Evolutionary conservation across 2,329 filamentous ascomycete genomes (phyloP), one percentile per base, ranked within the genome.

Genomic region (Aspergillus quadricinctus): DNA sequence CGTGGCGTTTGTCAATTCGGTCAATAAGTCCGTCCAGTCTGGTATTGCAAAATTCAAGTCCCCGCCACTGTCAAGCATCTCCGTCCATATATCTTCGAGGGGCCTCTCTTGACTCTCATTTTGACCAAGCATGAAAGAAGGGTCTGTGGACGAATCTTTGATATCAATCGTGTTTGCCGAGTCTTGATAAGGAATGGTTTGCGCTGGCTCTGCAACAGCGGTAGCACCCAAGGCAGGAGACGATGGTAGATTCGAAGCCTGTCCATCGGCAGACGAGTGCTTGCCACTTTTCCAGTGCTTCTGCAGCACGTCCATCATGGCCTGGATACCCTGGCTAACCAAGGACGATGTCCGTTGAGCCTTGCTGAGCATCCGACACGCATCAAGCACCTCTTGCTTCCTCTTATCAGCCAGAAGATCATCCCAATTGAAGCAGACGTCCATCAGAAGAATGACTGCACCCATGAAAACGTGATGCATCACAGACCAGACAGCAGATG

Each of bases 381-480:
- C 73, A 17, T 69, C 69, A 1, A 71, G 59, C 1, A 77, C 72
- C 49, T 77, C 75, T 27, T 70, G 58, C 35, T 69, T 69, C 5
- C 73, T 63, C 11, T 65, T 69, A 5, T 72, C 69, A 1, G 68
- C 72, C 0, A 72, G 55, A 1, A 72, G 67, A 45, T 75, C 71
- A 49, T 71, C 70, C 60, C 68, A 70, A 46, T 76, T 76, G 58
- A 75, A 73, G 55, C 73, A 76, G 0, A 73, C 65, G 40, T 77
- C 75, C 56, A 76, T 72, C 4, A 76, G 57, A 10, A 77, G 53
- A 5, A 74, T 71, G 1, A 72, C 71, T 1, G 71, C 70, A 1
- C 74, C 74, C 63, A 76, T 69, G 53, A 76, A 77, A 0, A 77
- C 68, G 48, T 75, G 72, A 54, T 77, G 70, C 61, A 73, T 68